Conservation (phyloP, 352 stramenopile genomes). For the Globisporangium canariense region DNA sequence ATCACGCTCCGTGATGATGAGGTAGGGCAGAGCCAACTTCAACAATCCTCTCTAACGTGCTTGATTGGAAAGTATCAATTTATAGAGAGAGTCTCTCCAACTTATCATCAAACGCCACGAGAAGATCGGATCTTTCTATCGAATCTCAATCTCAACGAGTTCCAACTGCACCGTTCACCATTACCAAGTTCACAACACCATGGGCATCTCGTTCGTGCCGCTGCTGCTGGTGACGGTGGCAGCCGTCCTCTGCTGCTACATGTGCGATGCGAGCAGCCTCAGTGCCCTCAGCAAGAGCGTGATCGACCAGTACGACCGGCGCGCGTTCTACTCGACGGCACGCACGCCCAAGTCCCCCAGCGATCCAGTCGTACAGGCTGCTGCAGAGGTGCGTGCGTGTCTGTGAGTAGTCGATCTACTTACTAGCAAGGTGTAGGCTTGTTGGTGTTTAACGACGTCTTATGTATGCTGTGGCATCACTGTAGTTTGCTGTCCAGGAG, state of each 20-base stretch:
- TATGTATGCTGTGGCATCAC: not conserved
- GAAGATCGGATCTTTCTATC: not conserved
- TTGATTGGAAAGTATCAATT: not conserved
- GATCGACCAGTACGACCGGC: slow-evolving; percentile 14
- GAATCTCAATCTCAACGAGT: not conserved
- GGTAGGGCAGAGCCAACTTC: not conserved
- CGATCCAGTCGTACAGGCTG: slow-evolving; percentile 41
- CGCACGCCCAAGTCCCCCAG: slow-evolving; percentile 23
- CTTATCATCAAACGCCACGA: not conserved
- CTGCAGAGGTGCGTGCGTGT: slow-evolving; percentile 28
- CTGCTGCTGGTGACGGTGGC: not conserved
- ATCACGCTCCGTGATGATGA: too few species aligned
- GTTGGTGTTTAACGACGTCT: not conserved
- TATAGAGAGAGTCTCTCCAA: not conserved
- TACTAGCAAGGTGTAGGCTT: not conserved
- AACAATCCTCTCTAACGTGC: not conserved
- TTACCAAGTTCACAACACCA: not conserved
- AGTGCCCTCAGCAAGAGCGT: slow-evolving; percentile 2
- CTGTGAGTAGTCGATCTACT: too few species aligned
- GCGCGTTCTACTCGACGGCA: slow-evolving; percentile 27
- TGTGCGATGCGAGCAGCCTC: not conserved
- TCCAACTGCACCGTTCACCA: too few species aligned
- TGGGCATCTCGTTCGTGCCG: not conserved
- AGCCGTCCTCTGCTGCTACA: not conserved
- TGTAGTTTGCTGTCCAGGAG: slow-evolving; percentile 61